Evolutionary conservation across 129 eudicot genomes (phyloP), one percentile per base, ranked within the genome.

Genomic region (Silybum marianum): DNA sequence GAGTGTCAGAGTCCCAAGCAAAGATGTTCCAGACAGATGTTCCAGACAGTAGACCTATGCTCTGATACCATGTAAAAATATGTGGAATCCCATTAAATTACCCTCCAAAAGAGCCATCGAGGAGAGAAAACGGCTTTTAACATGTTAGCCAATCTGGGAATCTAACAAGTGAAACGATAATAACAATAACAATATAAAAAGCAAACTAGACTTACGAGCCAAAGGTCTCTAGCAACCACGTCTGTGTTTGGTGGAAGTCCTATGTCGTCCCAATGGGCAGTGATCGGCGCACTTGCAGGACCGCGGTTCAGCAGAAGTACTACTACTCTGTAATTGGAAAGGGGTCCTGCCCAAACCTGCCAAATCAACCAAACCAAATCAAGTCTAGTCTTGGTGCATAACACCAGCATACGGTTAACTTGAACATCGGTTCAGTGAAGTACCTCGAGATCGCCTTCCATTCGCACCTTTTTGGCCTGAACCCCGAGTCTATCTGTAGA

Each of bases 271-370:
- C 98, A 94, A 39, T 89, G 83, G 36, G 98, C 98, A 21, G 96
- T 90, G 39, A 94, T 83, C 22, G 80, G 21, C 7, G 18, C 9
- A 34, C 71, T 77, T 32, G 0, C 11, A 18, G 80, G 80, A 6
- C 97, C 93, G 2, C 99, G 93, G 85, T 93, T 95, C 39, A 90
- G 85, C 66, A 95, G 86, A 13, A 95, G 83, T 19, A 95, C 78
- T 5, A 91, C 99, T n/a, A 95, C 97, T 75, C 99, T 92, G 69
- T 92, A 89, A 7, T 72, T 76, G 6, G 97, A 85, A 39, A 92
- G 95, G 8, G 97, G 94, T 12, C 97, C 99, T 26, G 99, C 97
- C 99, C 99, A 95, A 39, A 95, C 83, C 98, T 94, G 71, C 77
- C 63, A 36, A 72, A 81, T 3, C 32, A 72, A 81, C 0, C 32